These are phyloP conservation scores for Xylariales sp. DNA, from an alignment of 2,329 filamentous ascomycete genomes.

Conservation along the genomic window DNA sequence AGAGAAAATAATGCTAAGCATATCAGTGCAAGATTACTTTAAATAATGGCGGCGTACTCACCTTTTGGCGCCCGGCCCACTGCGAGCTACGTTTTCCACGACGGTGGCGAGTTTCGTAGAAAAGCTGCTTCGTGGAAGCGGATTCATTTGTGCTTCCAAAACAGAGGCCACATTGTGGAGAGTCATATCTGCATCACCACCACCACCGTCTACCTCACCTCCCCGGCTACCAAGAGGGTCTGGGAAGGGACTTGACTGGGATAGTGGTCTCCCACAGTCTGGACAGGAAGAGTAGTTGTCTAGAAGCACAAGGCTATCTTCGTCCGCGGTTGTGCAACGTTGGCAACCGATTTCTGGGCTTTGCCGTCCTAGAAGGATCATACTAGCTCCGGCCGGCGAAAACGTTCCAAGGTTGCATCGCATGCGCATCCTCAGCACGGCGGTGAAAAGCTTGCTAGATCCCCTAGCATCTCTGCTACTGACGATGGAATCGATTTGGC, in stretches of 20 bases:
- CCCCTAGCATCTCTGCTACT: not conserved
- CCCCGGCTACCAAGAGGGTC: not conserved
- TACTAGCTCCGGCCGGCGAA: not conserved
- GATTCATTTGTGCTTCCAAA: not conserved
- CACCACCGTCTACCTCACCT: not conserved
- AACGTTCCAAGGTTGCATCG: slow-evolving; percentile 31
- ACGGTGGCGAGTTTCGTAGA: slow-evolving; percentile 25
- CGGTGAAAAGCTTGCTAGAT: slow-evolving; percentile 12
- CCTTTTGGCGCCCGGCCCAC: not conserved
- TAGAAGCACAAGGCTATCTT: slow-evolving; percentile 6
- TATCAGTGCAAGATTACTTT: not conserved
- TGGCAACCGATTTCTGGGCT: not conserved
- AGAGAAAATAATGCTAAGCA: slow-evolving; percentile 34
- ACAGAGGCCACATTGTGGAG: not conserved
- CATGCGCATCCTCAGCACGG: slow-evolving; percentile 22
- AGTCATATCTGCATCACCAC: not conserved
- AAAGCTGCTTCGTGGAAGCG: not conserved
- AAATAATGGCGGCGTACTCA: not conserved
- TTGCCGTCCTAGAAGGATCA: not conserved
- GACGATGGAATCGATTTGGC: slow-evolving; percentile 13
- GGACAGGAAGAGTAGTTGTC: slow-evolving; percentile 1
- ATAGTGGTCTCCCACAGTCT: slow-evolving; percentile 7
- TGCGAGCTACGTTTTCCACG: slow-evolving; percentile 19
- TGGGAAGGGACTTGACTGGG: not conserved
- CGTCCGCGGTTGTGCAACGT: slow-evolving; percentile 5